Evolutionary conservation across 2,329 filamentous ascomycete genomes (phyloP).

Genomic region (Epichloe elymi): DNA sequence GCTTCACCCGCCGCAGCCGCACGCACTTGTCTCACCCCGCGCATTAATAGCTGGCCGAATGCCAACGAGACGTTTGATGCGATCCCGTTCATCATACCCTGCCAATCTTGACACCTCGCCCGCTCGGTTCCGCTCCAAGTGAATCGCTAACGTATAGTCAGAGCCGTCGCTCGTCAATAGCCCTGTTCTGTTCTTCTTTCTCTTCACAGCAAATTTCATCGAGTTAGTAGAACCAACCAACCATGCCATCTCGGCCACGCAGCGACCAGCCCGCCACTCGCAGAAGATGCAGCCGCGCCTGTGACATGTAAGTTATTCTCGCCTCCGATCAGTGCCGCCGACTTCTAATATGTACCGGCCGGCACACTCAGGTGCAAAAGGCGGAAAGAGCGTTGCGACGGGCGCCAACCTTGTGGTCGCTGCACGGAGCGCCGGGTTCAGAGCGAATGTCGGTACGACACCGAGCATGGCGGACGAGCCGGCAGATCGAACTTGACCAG

Average conservation of each 20-base stretch:
- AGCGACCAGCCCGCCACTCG: background rate
- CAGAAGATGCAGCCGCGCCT: constrained; percentile 3
- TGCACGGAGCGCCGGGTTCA: constrained; percentile 5
- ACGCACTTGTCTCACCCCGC: too few relatives aligned
- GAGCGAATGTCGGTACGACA: constrained; percentile 5
- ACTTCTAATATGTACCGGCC: background rate
- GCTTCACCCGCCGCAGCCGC: too few relatives aligned
- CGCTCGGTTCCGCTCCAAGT: too few relatives aligned
- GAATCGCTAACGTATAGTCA: too few relatives aligned
- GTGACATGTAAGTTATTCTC: background rate
- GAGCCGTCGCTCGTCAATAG: too few relatives aligned
- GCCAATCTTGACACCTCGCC: too few relatives aligned
- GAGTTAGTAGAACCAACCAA: background rate
- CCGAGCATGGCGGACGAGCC: constrained; percentile 1
- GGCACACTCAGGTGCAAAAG: constrained; percentile 3
- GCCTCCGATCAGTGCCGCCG: too few relatives aligned
- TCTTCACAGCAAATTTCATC: too few relatives aligned
- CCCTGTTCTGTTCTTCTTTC: too few relatives aligned
- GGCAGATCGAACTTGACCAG: background rate
- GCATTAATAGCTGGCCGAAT: too few relatives aligned
- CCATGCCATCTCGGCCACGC: background rate
- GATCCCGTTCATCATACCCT: too few relatives aligned
- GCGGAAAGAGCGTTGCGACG: constrained; percentile 9
- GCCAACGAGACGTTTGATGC: too few relatives aligned
- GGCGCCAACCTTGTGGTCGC: constrained; percentile 6